These are phyloP conservation scores for Warburgia ugandensis DNA, from an alignment of 164 flowering plant species.

Conservation along the genomic window DNA sequence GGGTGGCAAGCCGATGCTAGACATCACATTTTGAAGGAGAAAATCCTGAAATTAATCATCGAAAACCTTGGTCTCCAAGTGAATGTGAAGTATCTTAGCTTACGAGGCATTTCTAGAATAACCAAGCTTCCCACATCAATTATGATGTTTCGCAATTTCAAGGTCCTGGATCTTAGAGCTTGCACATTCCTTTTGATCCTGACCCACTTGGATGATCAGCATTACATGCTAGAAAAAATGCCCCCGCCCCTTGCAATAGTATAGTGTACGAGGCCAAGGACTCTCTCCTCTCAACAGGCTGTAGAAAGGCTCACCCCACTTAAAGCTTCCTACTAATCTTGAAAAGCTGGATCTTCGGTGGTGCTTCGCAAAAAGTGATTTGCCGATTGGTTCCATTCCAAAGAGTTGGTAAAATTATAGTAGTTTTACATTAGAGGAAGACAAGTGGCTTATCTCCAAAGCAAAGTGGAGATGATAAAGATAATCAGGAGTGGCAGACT, in stretches of 20 bases:
- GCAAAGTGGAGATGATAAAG: background rate
- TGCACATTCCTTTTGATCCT: constrained; percentile 24
- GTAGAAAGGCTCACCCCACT: background rate
- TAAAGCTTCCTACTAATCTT: constrained; percentile 7
- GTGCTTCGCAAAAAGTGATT: constrained; percentile 13
- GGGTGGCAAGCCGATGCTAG: constrained; percentile 21
- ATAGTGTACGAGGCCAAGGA: constrained; percentile 15
- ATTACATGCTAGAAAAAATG: constrained; percentile 25
- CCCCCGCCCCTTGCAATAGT: constrained; percentile 24
- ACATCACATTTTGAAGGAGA: constrained; percentile 35
- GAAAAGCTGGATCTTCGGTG: constrained; percentile 33
- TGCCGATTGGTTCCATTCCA: constrained; percentile 18
- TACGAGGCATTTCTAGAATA: constrained; percentile 40
- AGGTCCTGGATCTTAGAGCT: constrained; percentile 31
- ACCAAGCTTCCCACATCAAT: constrained; percentile 21
- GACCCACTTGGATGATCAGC: constrained; percentile 39
- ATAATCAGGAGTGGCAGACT: constrained; percentile 10
- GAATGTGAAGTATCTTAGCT: constrained; percentile 26
- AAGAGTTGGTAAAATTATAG: constrained; percentile 2
- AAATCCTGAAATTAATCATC: constrained; percentile 11
- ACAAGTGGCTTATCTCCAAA: background rate
- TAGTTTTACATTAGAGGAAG: constrained; percentile 39
- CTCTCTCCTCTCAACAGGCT: background rate
- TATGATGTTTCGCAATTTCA: constrained; percentile 12
- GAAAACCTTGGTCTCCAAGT: constrained; percentile 9